phyloP scores from a whole-genome alignment of 352 stramenopile genomes.

The Elongisporangium undulatum region DNA sequence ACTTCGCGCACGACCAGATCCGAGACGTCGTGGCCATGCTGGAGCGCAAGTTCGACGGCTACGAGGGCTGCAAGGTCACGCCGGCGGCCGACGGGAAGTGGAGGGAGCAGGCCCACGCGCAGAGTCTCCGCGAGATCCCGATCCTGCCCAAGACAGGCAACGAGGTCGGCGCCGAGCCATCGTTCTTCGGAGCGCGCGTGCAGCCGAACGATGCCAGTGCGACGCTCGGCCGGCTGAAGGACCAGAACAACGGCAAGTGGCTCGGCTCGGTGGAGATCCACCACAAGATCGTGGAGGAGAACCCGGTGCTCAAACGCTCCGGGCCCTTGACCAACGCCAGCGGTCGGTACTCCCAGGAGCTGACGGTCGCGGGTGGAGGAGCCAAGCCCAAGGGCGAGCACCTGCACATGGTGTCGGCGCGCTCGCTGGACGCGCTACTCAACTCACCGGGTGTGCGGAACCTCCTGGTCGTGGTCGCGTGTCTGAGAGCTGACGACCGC shows the following conservation, averaged over 20 bases:
- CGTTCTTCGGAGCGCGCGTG: slow-evolving; percentile 40
- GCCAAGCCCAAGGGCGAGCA: slow-evolving; percentile 21
- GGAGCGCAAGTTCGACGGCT: slow-evolving; percentile 69
- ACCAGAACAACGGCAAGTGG: slow-evolving; percentile 49
- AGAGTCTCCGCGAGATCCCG: slow-evolving; percentile 63
- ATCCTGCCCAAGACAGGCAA: slow-evolving; percentile 49
- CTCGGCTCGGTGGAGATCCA: slow-evolving; percentile 66
- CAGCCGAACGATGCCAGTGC: slow-evolving; percentile 33
- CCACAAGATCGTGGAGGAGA: slow-evolving; percentile 40
- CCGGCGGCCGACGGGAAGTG: slow-evolving; percentile 59
- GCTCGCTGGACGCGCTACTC: slow-evolving; percentile 37
- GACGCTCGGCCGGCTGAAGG: slow-evolving; percentile 39
- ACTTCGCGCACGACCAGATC: slow-evolving; percentile 48
- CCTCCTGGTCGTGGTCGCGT: slow-evolving; percentile 63
- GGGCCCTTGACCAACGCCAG: slow-evolving; percentile 63
- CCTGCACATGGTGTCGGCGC: slow-evolving; percentile 20
- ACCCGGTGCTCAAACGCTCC: slow-evolving; percentile 55
- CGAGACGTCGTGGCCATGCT: slow-evolving; percentile 58
- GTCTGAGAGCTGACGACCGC: slow-evolving; percentile 56
- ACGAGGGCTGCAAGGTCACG: slow-evolving; percentile 62
- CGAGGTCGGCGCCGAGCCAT: slow-evolving; percentile 49
- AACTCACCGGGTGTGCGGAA: slow-evolving; percentile 21
- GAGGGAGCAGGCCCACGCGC: slow-evolving; percentile 37
- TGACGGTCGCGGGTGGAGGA: slow-evolving; percentile 38
- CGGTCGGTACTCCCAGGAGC: slow-evolving; percentile 66